Conservation (phyloP, 179 eudicot genomes). For the Dionaea muscipula region DNA sequence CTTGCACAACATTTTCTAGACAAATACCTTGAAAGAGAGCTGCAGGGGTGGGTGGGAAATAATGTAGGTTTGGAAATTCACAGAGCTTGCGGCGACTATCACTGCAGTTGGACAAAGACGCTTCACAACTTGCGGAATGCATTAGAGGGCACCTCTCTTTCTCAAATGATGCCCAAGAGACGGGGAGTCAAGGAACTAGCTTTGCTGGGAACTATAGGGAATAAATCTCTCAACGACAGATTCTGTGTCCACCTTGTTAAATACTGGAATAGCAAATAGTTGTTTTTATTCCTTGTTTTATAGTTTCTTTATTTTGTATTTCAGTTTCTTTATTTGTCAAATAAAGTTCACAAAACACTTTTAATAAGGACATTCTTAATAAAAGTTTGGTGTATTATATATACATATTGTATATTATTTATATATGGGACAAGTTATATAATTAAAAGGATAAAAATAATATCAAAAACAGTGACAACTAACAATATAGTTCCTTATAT, state of each 20-base stretch:
- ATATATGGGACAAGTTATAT: no score
- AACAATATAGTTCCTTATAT: no score
- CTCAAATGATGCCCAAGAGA: conserved; percentile 16
- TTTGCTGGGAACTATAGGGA: conserved; percentile 9
- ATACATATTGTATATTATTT: no score
- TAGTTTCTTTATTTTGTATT: no score
- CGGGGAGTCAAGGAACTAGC: conserved; percentile 27
- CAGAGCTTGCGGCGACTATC: conserved; percentile 68
- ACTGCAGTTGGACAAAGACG: conserved; percentile 54
- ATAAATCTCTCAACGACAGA: conserved; percentile 1
- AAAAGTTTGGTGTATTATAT: no score
- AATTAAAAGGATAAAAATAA: no score
- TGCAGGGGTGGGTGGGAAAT: background rate
- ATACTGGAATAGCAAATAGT: no score
- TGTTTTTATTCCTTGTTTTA: no score
- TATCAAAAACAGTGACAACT: no score
- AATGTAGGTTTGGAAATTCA: background rate
- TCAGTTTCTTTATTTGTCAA: no score
- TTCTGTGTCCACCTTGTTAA: background rate
- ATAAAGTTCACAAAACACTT: no score
- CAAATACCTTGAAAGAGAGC: background rate
- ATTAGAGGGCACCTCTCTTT: conserved; percentile 42
- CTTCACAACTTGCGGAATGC: conserved; percentile 46
- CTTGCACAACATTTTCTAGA: background rate
- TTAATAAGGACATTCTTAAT: no score